Percentiles rank a stretch among this genome's conserved stretches.
These are phyloP conservation scores for Salix arbutifolia DNA, from an alignment of 345 rosid genomes.

Conservation along the genomic window DNA sequence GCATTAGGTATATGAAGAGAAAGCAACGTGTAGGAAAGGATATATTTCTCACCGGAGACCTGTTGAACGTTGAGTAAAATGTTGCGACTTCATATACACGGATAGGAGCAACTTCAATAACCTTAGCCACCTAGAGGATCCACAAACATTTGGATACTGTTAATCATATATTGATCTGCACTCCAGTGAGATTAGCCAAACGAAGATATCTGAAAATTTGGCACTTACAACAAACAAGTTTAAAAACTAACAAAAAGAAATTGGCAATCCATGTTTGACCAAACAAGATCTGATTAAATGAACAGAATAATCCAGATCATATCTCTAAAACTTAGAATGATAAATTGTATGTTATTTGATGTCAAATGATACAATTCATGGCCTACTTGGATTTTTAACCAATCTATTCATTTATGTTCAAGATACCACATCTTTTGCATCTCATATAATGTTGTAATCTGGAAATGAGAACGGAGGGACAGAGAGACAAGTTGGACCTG, in stretches of 20 bases:
- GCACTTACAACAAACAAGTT: neutral
- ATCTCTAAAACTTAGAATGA: neutral
- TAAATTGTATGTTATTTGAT: neutral
- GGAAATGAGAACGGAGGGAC: neutral
- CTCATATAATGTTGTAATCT: neutral
- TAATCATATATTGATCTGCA: neutral
- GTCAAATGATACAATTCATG: neutral
- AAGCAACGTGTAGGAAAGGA: neutral
- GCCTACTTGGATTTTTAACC: neutral
- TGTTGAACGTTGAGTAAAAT: constrained; percentile 96
- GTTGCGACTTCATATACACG: constrained; percentile 97
- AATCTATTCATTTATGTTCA: neutral
- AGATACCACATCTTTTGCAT: neutral
- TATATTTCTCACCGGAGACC: constrained; percentile 57
- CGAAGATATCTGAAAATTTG: neutral
- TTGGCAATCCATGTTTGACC: neutral
- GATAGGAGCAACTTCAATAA: constrained; percentile 84
- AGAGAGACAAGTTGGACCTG: neutral
- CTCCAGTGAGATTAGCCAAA: neutral
- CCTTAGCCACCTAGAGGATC: constrained; percentile 70
- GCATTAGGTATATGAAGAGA: constrained; percentile 5
- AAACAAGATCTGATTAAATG: neutral
- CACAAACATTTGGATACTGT: constrained; percentile 1
- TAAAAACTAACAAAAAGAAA: neutral
- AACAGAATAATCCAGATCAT: neutral